Conservation (phyloP, 2,329 filamentous ascomycete species). For the Cladosporium colombiae region DNA sequence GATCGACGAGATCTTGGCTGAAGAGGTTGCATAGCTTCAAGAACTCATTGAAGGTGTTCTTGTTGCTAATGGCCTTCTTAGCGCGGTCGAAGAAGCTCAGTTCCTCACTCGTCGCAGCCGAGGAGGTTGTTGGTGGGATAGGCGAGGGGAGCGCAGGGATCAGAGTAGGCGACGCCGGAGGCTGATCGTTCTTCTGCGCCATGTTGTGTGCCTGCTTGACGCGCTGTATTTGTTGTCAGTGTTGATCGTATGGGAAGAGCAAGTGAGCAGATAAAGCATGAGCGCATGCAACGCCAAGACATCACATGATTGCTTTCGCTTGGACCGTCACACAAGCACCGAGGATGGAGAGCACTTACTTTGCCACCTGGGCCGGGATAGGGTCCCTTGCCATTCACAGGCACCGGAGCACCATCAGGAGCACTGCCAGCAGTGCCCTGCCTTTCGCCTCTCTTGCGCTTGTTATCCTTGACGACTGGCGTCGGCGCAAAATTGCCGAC, state of each 20-base stretch:
- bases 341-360: constrained; percentile 42
- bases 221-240: constrained; percentile 53
- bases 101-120: constrained; percentile 79
- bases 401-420: constrained; percentile 34
- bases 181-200: constrained; percentile 26
- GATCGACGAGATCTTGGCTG: constrained; percentile 88
- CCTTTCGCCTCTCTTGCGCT: constrained; percentile 72
- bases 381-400: constrained; percentile 30
- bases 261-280: neutral
- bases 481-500: constrained; percentile 91
- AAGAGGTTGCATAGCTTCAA: constrained; percentile 95
- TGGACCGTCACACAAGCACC: neutral
- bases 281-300: neutral
- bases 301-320: constrained; percentile 10
- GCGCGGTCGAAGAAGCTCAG: constrained; percentile 92
- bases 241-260: neutral
- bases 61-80: constrained; percentile 93
- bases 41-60: constrained; percentile 91
- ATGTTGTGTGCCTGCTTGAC: constrained; percentile 68
- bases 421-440: constrained; percentile 51
- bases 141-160: constrained; percentile 87
- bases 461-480: constrained; percentile 80
- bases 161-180: constrained; percentile 77
- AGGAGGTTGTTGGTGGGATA: constrained; percentile 71
- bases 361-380: constrained; percentile 47